Evolutionary conservation across 2,329 filamentous ascomycete species (phyloP), one percentile per base, ranked within the genome.

Genomic region (Sporothrix pallida): DNA sequence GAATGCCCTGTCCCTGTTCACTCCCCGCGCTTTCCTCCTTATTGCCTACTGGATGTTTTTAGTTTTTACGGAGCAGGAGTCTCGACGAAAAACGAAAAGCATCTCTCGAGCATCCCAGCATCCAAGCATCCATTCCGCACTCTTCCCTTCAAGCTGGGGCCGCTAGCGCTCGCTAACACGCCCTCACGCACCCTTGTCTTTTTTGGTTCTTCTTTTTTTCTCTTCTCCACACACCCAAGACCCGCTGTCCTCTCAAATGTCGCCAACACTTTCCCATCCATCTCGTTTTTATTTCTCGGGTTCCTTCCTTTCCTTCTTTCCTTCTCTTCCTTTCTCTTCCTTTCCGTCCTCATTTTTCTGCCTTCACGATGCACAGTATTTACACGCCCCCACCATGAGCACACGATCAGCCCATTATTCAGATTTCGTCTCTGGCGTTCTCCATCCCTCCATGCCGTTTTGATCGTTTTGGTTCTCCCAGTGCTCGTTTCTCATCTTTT

Each of bases 351-450:
- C 54, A 37, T 17, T 71, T n/a, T 70, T 56, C 72, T 67, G 12
- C 31, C 31, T 7, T 37, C 31, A 37, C 31, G 7, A 5, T 37
- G 31, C 31, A 37, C 31, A 37, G 52, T 26, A 23, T 54, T 50
- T 23, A 52, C 56, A 56, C 67, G 37, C 65, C 58, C 73, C 60
- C 58, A 63, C 58, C 44, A 48, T 42, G 46, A 71, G 71, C 60
- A 69, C 60, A 62, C 74, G 69, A 73, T 74, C 69, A 71, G 71
- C 74, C 71, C 71, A 75, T 70, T 63, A 17, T 63, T 37, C 31
- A 6, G 10, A 56, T 12, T 9, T 31, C 7, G 50, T 52, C n/a
- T 68, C 20, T 44, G 62, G 17, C 37, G 23, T 20, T 17, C 15
- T 54, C 65, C 20, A 12, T 31, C 46, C 65, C 60, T 37, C 31